Evolutionary conservation across 768 basidiomycete species (phyloP), one percentile per base, ranked within the genome.

Genomic region (Amanita subjunquillea): DNA sequence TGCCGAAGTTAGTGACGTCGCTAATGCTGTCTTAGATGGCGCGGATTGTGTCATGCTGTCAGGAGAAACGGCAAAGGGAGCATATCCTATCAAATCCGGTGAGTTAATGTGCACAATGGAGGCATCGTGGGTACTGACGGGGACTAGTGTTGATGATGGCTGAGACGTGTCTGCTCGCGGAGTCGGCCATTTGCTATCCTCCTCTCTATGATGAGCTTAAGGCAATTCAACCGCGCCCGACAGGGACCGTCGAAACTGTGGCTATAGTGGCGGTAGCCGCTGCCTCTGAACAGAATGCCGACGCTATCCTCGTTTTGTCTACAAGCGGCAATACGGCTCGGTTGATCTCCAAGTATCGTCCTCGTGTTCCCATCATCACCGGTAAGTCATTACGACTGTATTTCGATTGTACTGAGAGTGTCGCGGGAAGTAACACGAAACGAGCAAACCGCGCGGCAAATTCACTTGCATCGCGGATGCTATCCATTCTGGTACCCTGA

Each of bases 1-100:
- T 67, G 96, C 96, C 39, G 96, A 99, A 74, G 82, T 99, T 56
- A 98, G 94, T 66, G 96, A 99, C 65, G 96, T 98, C 53, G 96
- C 96, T 62, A 99, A 99, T 70, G 96, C 96, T 58, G 94, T 99
- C 53, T 84, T 99, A 46, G 96, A 99, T 66, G 96, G 96, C 54
- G 83, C 96, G 40, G 96, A 99, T 74, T 98, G 96, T 69, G 96
- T 99, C 68, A 99, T 99, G 96, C 74, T 99, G 67, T 97, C 95
- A 20, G 96, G 96, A 55, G 96, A 99, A 74, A 99, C 96, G 53
- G 96, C 96, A 55, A 99, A 98, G 76, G 96, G 96, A 56, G 73
- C 79, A 57, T 99, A 99, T 70, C 96, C 96, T 50, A 81, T 97
- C 64, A 84, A 95, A 68, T 94, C 96, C 48, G 92, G 91, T 87